Evolutionary conservation across 176 grass and related monocot genomes (phyloP), one percentile per base, ranked within the genome.

Genomic region (Carex pumila): DNA sequence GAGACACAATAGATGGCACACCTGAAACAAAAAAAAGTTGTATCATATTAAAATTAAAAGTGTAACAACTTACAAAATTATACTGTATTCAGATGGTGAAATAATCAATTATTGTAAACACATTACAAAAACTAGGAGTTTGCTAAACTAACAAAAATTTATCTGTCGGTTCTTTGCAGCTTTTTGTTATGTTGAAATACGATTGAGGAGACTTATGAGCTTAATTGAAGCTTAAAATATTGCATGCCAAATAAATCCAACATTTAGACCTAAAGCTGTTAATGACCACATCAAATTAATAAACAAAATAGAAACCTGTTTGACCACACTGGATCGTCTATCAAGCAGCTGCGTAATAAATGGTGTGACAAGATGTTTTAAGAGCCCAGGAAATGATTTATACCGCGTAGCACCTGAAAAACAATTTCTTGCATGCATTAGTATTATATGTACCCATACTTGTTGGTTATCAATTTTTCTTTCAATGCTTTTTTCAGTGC

Each of bases 271-370:
- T 47, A 71, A 15, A 36, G 25, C 39, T 71, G 68, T 3, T 71
- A 71, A 71, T 15, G 50, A 30, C 45, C 45, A 55, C 0, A 12
- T 17, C 2, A 77, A 55, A 31, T 32, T 56, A 77, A 69, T 32
- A 77, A 32, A 31, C 25, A 71, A 64, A 80, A 12, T 37, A 36
- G 1, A 37, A 75, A 92, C 95, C 95, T 98, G 92, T 86, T 98
- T 98, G 39, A 98, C 89, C 77, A 98, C 86, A 61, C 87, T 93
- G 6, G 92, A 94, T 65, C 92, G 91, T 74, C 95, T 90, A 67
- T 98, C 95, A 54, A 93, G 85, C 70, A 98, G 86, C 69, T 98
- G 95, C 29, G 87, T 89, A 75, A 87, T 93, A 52, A 98, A 81
- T 85, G 92, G 86, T 15, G 82, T 84, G 76, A 98, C 79, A 10